These are phyloP conservation scores for Immersiporthe knoxdaviesiana DNA, from an alignment of 2,329 filamentous ascomycete species.

Conservation along the genomic window DNA sequence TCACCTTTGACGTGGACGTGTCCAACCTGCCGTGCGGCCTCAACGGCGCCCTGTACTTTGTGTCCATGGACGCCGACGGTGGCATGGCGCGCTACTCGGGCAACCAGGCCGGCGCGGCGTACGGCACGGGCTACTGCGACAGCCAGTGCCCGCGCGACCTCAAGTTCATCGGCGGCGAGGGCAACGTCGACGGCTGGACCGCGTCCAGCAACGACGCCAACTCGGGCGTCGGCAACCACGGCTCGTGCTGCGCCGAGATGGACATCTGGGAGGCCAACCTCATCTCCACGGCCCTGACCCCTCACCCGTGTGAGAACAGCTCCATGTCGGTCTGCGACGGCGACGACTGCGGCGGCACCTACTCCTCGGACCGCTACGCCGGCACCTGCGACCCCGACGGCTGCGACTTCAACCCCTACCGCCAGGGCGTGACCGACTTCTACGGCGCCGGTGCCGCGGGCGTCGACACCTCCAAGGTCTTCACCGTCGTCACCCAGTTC, in stretches of 20 bases:
- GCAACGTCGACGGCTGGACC: constrained; percentile 48
- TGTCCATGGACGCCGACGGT: constrained; percentile 63
- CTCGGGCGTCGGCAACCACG: constrained; percentile 48
- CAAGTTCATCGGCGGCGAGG: constrained; percentile 62
- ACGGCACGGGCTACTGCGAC: constrained; percentile 63
- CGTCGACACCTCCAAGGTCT: constrained; percentile 58
- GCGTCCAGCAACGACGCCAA: constrained; percentile 53
- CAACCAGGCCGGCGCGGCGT: constrained; percentile 60
- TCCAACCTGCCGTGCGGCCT: constrained; percentile 70
- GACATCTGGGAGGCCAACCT: constrained; percentile 49
- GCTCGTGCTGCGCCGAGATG: constrained; percentile 58
- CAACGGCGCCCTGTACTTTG: constrained; percentile 72
- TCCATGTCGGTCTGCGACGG: constrained; percentile 53
- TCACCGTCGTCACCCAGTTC: constrained; percentile 67
- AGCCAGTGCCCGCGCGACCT: constrained; percentile 57
- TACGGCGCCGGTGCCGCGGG: constrained; percentile 58
- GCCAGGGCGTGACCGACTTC: constrained; percentile 63
- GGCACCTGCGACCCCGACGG: constrained; percentile 67
- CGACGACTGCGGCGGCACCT: constrained; percentile 52
- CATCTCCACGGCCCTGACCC: constrained; percentile 45
- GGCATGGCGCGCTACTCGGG: constrained; percentile 52
- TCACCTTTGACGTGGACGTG: constrained; percentile 74
- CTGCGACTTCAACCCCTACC: constrained; percentile 70
- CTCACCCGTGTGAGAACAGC: constrained; percentile 60
- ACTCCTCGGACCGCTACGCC: constrained; percentile 54